These are phyloP conservation scores for Paramarasmius palmivorus DNA, from an alignment of 1,284 basidiomycete genomes.

Conservation along the genomic window DNA sequence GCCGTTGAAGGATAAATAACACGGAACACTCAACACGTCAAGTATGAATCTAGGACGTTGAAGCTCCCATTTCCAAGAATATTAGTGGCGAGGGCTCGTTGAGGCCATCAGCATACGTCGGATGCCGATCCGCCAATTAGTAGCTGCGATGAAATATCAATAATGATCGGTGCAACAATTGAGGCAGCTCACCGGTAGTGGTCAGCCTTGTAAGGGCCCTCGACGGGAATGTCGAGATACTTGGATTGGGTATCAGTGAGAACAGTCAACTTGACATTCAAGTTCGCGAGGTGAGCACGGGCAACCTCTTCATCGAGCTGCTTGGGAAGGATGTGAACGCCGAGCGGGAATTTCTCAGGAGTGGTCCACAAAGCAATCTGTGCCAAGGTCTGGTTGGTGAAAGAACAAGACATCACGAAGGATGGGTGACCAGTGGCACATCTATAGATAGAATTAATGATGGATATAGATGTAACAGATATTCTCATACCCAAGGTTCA, in stretches of 20 bases:
- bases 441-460: conserved; percentile 28
- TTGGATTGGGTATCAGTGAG: conserved; percentile 79
- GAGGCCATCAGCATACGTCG: conserved; percentile 60
- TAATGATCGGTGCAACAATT: neutral
- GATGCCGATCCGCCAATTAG: conserved; percentile 34
- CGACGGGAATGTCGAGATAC: conserved; percentile 90
- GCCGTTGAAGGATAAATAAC: conserved; percentile 19
- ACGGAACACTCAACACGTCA: conserved; percentile 22
- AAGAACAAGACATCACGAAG: conserved; percentile 99
- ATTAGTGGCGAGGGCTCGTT: conserved; percentile 66
- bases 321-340: conserved; percentile 97
- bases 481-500: conserved; percentile 87
- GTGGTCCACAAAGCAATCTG: conserved; percentile 99
- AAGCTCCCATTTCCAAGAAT: conserved; percentile 55
- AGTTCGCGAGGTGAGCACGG: conserved; percentile 87
- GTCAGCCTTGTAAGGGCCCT: conserved; percentile 91
- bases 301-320: conserved; percentile 99
- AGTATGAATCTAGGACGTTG: conserved; percentile 47
- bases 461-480: neutral
- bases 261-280: conserved; percentile 92
- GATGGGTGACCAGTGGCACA: conserved; percentile 93
- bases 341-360: conserved; percentile 86
- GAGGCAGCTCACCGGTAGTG: conserved; percentile 68
- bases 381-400: conserved; percentile 97
- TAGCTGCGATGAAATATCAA: conserved; percentile 39